A percentile compares a stretch with the other conserved stretches of the same genome.
Evolutionary conservation across 331 rosid species (phyloP).

Genomic region (Acacia concinna): DNA sequence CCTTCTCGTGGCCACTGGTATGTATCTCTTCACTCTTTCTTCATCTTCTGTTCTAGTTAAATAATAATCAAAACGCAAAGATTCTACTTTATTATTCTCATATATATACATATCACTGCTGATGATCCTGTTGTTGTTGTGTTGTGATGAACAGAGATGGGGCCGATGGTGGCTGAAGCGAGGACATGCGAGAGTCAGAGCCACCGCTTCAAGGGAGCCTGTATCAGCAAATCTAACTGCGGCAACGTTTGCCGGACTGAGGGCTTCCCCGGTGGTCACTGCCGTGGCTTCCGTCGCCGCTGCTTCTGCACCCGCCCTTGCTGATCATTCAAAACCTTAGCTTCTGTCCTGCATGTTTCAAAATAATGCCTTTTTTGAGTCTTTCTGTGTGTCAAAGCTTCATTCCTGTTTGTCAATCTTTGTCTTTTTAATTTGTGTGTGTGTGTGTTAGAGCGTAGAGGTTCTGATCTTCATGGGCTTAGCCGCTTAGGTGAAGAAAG

Average conservation of each 20-base stretch:
- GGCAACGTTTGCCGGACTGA: constrained; percentile 43
- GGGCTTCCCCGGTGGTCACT: constrained; percentile 46
- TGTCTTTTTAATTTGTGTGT: background rate
- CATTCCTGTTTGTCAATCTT: background rate
- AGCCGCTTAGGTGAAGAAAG: background rate
- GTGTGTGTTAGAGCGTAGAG: too few relatives aligned
- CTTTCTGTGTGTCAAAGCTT: background rate
- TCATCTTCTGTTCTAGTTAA: too few relatives aligned
- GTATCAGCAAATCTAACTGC: constrained; percentile 46
- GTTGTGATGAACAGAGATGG: constrained; percentile 41
- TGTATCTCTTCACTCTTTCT: background rate
- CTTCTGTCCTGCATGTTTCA: background rate
- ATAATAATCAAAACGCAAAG: background rate
- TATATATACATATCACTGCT: background rate
- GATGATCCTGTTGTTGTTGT: background rate
- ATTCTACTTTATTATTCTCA: background rate
- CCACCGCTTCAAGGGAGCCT: constrained; percentile 46
- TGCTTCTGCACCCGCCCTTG: constrained; percentile 62
- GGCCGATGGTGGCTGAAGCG: constrained; percentile 52
- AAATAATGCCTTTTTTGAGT: background rate
- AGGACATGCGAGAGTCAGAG: constrained; percentile 54
- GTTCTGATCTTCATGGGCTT: background rate
- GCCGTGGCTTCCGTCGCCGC: constrained; percentile 57
- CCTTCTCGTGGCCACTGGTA: constrained; percentile 58
- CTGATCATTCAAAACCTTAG: background rate